These are phyloP conservation scores for Naganishia kalamii DNA, from an alignment of 768 basidiomycete genomes.

Conservation along the genomic window DNA sequence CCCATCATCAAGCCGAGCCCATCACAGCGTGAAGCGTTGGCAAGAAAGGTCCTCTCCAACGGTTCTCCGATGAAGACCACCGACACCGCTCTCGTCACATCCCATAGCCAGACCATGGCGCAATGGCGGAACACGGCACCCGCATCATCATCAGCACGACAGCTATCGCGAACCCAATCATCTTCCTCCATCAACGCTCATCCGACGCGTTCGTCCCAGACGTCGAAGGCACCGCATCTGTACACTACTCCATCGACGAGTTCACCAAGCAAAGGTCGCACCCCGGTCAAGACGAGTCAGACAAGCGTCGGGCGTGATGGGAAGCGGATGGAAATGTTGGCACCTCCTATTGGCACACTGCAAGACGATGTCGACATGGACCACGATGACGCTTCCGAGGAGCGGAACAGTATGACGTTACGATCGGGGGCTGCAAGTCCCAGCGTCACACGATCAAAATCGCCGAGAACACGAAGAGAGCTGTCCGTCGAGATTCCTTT, in stretches of 20 bases:
- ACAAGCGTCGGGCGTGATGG: neutral
- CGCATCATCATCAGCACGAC: neutral
- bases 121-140: neutral
- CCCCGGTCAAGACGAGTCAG: neutral
- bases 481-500: neutral
- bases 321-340: neutral
- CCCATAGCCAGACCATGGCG: neutral
- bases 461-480: neutral
- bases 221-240: neutral
- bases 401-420: too few relatives aligned
- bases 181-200: neutral
- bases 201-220: neutral
- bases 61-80: too few relatives aligned
- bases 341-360: neutral
- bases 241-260: neutral
- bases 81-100: neutral
- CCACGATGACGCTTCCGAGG: too few relatives aligned
- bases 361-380: conserved; percentile 6
- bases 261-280: neutral
- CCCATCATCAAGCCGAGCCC: neutral
- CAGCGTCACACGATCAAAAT: neutral
- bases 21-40: too few relatives aligned
- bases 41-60: too few relatives aligned
- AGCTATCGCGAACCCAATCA: neutral
- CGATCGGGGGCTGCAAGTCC: too few relatives aligned